Conservation (phyloP, 176 grass and related monocot genomes). For the sorghum (Sorghum bicolor) region DNA sequence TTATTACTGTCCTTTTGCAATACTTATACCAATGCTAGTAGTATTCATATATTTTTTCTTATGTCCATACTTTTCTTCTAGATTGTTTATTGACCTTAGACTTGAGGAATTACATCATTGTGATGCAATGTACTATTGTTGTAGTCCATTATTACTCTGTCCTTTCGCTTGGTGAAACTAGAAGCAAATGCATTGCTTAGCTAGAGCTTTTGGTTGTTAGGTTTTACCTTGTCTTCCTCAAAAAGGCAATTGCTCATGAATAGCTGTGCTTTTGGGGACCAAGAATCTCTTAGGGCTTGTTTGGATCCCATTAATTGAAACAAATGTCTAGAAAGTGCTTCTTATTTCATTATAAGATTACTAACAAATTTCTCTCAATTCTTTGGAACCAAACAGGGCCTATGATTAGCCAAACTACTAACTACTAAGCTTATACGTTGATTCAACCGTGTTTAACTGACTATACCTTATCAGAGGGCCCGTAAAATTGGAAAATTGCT, state of each 20-base stretch:
- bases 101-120: background rate
- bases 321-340: no score
- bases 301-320: no score
- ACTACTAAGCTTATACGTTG: background rate
- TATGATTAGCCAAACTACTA: no score
- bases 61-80: background rate
- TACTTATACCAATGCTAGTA: background rate
- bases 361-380: no score
- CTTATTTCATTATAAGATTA: no score
- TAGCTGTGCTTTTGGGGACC: background rate
- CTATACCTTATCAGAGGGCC: background rate
- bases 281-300: background rate
- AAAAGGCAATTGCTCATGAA: background rate
- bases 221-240: background rate
- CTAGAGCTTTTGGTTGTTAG: background rate
- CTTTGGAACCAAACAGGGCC: no score
- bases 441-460: background rate
- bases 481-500: background rate
- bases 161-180: conserved; percentile 1
- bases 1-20: background rate
- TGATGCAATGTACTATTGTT: background rate
- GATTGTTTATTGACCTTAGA: background rate
- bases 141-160: background rate
- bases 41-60: background rate
- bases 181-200: background rate